These are phyloP conservation scores for Sugiyamaella smithiae DNA, from an alignment of 805 yeast species.

Conservation along the genomic window DNA sequence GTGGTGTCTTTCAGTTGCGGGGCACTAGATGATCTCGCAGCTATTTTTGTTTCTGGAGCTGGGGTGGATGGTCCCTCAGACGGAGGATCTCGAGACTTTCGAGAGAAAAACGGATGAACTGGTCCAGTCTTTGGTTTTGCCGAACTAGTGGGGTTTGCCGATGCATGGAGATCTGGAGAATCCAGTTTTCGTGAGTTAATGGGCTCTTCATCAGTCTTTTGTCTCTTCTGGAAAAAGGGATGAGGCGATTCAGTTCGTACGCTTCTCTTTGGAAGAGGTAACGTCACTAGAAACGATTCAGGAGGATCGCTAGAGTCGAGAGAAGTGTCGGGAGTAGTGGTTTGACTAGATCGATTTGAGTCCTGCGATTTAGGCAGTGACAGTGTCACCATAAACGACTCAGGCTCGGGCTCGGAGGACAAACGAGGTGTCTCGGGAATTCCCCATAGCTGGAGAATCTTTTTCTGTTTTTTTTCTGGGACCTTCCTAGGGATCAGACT, in stretches of 20 bases:
- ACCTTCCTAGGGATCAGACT: background rate
- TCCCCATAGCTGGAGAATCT: background rate
- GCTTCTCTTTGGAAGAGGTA: background rate
- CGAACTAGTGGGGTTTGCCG: background rate
- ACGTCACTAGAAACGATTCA: background rate
- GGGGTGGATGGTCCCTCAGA: too few relatives aligned
- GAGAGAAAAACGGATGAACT: slow-evolving; percentile 18
- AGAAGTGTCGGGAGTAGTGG: background rate
- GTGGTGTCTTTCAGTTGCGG: too few relatives aligned
- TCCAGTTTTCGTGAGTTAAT: background rate
- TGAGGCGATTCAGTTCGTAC: background rate
- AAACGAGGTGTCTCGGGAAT: background rate
- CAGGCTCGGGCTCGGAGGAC: background rate
- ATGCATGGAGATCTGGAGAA: background rate
- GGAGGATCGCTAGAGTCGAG: background rate
- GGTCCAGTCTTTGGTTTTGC: background rate
- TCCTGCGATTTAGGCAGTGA: background rate
- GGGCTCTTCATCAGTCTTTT: background rate
- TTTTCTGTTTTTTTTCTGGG: background rate
- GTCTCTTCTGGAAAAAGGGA: slow-evolving; percentile 1
- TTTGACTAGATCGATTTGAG: background rate
- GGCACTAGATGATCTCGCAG: too few relatives aligned
- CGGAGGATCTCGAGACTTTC: background rate
- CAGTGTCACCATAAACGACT: background rate
- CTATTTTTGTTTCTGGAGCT: too few relatives aligned